A percentile compares a stretch with the other conserved stretches of the same genome.
Evolutionary conservation across 768 basidiomycete genomes (phyloP).

Genomic region (Lactifluus piperatus): DNA sequence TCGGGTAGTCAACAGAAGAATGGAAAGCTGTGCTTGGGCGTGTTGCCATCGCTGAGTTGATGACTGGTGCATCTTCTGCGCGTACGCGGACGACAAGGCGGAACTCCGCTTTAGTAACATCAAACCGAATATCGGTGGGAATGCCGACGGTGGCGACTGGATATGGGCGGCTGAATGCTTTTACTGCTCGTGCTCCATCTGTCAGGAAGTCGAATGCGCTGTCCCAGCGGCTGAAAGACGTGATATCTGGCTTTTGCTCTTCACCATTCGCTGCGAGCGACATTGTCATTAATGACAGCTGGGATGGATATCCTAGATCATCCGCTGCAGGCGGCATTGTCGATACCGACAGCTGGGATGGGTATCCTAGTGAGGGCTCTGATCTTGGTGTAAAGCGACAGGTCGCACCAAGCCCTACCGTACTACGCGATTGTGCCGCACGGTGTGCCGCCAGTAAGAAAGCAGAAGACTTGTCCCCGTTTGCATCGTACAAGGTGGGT

Average conservation of each 20-base stretch:
- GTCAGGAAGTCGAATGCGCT: slow-evolving; percentile 69
- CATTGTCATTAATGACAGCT: slow-evolving; percentile 32
- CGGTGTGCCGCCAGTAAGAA: slow-evolving; percentile 30
- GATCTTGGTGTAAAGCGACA: slow-evolving; percentile 1
- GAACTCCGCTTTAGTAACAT: slow-evolving; percentile 63
- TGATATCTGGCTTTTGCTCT: slow-evolving; percentile 13
- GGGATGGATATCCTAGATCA: slow-evolving; percentile 26
- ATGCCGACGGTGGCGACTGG: slow-evolving; percentile 67
- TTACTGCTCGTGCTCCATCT: slow-evolving; percentile 75
- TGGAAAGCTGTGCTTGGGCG: slow-evolving; percentile 16
- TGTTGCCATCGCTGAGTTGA: slow-evolving; percentile 6
- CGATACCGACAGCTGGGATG: slow-evolving; percentile 32
- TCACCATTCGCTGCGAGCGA: slow-evolving; percentile 20
- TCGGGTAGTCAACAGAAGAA: slow-evolving; percentile 20
- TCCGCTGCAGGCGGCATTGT: slow-evolving; percentile 25
- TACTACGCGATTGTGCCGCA: slow-evolving; percentile 7
- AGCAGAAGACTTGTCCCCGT: slow-evolving; percentile 32
- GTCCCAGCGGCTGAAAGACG: slow-evolving; percentile 30
- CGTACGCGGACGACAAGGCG: slow-evolving; percentile 57
- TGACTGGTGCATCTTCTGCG: slow-evolving; percentile 42
- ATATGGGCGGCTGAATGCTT: slow-evolving; percentile 81
- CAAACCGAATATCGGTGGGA: slow-evolving; percentile 60
- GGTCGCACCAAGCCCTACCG: neutral
- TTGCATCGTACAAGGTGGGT: slow-evolving; percentile 24
- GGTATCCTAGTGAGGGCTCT: no score